Conservation (phyloP, 2,329 filamentous ascomycete species). For the Diaporthe australafricana region DNA sequence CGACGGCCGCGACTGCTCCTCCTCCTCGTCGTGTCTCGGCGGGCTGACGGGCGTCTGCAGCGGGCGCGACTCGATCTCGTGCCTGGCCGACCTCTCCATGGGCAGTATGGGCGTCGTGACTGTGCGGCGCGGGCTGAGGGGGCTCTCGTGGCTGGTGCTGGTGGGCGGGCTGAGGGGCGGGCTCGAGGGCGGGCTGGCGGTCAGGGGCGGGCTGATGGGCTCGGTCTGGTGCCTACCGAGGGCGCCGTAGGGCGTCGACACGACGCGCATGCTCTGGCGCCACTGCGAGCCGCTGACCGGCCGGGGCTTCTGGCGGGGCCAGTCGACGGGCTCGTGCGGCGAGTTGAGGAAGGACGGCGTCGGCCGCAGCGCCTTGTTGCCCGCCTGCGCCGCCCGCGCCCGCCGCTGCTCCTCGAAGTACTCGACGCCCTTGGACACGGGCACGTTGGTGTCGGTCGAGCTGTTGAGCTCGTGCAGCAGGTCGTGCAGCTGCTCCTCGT, state of each 20-base stretch:
- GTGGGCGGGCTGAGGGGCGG: conserved; percentile 33
- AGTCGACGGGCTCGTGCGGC: conserved; percentile 36
- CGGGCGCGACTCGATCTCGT: background rate
- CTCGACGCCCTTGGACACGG: conserved; percentile 44
- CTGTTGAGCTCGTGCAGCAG: conserved; percentile 45
- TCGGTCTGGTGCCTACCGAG: conserved; percentile 32
- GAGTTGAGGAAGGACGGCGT: conserved; percentile 37
- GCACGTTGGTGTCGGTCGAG: conserved; percentile 43
- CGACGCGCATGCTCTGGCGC: conserved; percentile 37
- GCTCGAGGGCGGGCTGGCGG: conserved; percentile 31
- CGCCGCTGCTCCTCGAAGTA: conserved; percentile 41
- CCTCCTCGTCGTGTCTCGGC: conserved; percentile 16
- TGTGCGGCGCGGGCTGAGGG: conserved; percentile 28
- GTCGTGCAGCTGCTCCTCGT: conserved; percentile 44
- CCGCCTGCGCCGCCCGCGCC: background rate
- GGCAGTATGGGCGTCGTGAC: conserved; percentile 30
- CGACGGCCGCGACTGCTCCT: conserved; percentile 18
- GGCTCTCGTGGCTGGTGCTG: background rate
- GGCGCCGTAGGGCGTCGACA: conserved; percentile 30
- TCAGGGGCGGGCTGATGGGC: conserved; percentile 35
- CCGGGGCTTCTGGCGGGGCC: conserved; percentile 36
- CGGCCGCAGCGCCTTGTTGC: conserved; percentile 30
- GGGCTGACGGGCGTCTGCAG: conserved; percentile 33
- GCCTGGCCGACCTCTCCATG: conserved; percentile 16
- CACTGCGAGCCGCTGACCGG: conserved; percentile 36